Evolutionary conservation across 2,329 filamentous ascomycete species (phyloP).

Genomic region (Scopulariopsis brevicaulis): DNA sequence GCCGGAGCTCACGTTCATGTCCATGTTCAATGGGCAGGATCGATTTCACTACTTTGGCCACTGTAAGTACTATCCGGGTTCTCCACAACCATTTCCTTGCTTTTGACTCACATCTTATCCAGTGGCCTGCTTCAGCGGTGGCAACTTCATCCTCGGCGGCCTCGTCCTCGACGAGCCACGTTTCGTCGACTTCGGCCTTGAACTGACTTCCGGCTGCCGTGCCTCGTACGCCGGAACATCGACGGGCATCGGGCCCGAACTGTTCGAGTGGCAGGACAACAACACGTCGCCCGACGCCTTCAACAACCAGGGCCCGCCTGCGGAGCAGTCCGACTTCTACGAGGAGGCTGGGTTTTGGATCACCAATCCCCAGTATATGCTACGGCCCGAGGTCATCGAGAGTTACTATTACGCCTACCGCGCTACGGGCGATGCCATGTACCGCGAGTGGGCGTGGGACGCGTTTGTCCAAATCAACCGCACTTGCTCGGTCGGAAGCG

Average conservation of each 20-base stretch:
- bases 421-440: constrained; percentile 61
- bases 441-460: constrained; percentile 77
- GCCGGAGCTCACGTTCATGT: constrained; percentile 63
- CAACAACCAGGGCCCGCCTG: constrained; percentile 27
- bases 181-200: constrained; percentile 64
- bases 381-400: constrained; percentile 75
- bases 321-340: constrained; percentile 47
- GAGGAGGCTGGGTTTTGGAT: constrained; percentile 62
- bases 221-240: constrained; percentile 58
- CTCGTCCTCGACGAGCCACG: constrained; percentile 52
- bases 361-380: constrained; percentile 44
- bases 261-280: constrained; percentile 49
- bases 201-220: constrained; percentile 61
- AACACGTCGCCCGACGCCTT: constrained; percentile 18
- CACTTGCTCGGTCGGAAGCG: constrained; percentile 51
- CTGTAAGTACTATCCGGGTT: constrained; percentile 21
- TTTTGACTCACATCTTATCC: constrained; percentile 4
- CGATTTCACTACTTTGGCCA: constrained; percentile 36
- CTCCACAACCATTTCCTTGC: not conserved
- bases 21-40: constrained; percentile 37
- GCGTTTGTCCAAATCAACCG: constrained; percentile 59
- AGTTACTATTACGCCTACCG: constrained; percentile 81
- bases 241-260: constrained; percentile 68
- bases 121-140: constrained; percentile 75
- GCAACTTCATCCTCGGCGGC: constrained; percentile 76